Conservation (phyloP, 2,329 filamentous ascomycete genomes). For the Aspergillus ochraceus region DNA sequence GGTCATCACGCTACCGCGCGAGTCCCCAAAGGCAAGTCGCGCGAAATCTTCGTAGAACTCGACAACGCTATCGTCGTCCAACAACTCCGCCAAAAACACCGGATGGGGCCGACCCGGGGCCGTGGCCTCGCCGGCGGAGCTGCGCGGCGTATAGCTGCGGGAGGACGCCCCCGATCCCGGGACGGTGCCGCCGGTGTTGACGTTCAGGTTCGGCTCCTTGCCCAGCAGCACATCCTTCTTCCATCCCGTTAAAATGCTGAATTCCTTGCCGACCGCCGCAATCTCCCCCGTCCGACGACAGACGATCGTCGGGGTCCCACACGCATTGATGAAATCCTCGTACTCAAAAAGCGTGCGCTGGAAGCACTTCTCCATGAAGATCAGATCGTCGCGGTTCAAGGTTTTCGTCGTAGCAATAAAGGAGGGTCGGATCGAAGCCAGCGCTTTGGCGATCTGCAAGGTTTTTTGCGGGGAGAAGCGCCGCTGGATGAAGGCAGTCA, state of each 20-base stretch:
- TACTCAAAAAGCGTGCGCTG: conserved; percentile 91
- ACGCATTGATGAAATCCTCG: conserved; percentile 86
- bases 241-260: conserved; percentile 94
- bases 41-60: conserved; percentile 97
- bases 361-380: conserved; percentile 98
- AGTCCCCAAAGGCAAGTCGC: conserved; percentile 87
- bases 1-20: conserved; percentile 78
- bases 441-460: conserved; percentile 78
- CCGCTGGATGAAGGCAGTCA: conserved; percentile 76
- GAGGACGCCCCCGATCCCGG: conserved; percentile 43
- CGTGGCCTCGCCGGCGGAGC: conserved; percentile 35
- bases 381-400: conserved; percentile 81
- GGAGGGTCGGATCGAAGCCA: conserved; percentile 86
- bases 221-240: conserved; percentile 85
- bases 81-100: conserved; percentile 85
- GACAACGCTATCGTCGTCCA: conserved; percentile 90
- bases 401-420: conserved; percentile 90
- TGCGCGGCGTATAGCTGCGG: conserved; percentile 51
- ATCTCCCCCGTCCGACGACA: conserved; percentile 91
- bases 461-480: conserved; percentile 77
- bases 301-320: conserved; percentile 86
- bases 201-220: conserved; percentile 81
- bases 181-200: conserved; percentile 65
- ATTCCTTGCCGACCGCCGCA: conserved; percentile 94
- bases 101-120: conserved; percentile 63